A percentile compares a stretch with the other conserved stretches of the same genome.
These are phyloP conservation scores for Penicillium sp. DNA, from an alignment of 2,329 filamentous ascomycete genomes.

Conservation along the genomic window DNA sequence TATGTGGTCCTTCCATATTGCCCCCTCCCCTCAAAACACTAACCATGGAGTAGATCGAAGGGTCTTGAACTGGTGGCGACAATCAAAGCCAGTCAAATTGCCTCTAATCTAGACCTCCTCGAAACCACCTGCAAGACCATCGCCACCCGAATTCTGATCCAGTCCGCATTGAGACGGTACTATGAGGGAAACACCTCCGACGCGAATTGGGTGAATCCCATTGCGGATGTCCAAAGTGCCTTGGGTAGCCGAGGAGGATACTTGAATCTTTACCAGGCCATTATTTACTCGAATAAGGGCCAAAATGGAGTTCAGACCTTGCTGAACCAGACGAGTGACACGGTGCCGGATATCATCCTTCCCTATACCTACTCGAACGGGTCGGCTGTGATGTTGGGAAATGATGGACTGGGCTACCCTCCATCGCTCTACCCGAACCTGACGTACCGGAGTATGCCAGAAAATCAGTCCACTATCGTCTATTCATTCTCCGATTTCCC, in stretches of 20 bases:
- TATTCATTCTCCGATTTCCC: conserved; percentile 42
- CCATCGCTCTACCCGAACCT: conserved; percentile 74
- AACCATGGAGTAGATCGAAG: conserved; percentile 44
- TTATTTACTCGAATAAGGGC: conserved; percentile 68
- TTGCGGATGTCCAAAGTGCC: conserved; percentile 68
- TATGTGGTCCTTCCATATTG: conserved; percentile 22
- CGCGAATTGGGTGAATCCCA: conserved; percentile 61
- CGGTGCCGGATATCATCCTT: conserved; percentile 49
- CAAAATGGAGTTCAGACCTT: conserved; percentile 59
- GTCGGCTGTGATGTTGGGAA: conserved; percentile 59
- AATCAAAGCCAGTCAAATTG: conserved; percentile 79
- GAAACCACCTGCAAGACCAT: conserved; percentile 72
- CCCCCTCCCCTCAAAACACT: background rate
- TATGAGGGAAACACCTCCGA: conserved; percentile 53
- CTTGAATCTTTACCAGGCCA: conserved; percentile 62
- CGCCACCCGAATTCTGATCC: conserved; percentile 60
- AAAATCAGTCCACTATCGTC: conserved; percentile 32
- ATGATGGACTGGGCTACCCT: conserved; percentile 66
- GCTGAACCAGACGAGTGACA: conserved; percentile 61
- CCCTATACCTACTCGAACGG: conserved; percentile 63
- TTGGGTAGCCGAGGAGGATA: conserved; percentile 60
- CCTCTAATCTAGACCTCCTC: conserved; percentile 75
- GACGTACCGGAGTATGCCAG: conserved; percentile 53
- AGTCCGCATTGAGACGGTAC: conserved; percentile 52
- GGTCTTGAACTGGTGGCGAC: conserved; percentile 76